phyloP scores from a whole-genome alignment of 2,329 filamentous ascomycete genomes.

The Fusarium sp. region DNA sequence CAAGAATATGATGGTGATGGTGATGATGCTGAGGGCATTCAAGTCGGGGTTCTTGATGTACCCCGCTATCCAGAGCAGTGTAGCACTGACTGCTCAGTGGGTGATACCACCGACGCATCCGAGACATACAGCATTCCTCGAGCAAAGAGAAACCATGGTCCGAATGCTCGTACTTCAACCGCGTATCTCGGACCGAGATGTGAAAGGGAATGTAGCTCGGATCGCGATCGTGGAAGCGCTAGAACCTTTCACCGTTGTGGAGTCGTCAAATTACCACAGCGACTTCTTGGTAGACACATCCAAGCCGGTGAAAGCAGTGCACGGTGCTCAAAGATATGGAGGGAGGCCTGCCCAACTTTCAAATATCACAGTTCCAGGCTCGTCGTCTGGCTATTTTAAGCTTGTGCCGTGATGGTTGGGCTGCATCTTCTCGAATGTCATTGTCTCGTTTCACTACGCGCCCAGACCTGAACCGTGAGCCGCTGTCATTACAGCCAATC shows the following conservation, averaged over 20 bases:
- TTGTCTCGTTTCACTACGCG: constrained; percentile 29
- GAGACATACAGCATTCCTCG: not conserved
- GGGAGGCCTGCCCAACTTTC: not conserved
- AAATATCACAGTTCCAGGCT: not conserved
- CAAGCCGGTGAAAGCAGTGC: not conserved
- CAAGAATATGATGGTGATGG: not conserved
- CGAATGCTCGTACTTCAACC: not conserved
- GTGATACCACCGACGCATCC: constrained; percentile 14
- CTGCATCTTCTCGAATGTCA: constrained; percentile 1
- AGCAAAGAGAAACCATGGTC: not conserved
- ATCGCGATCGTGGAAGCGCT: not conserved
- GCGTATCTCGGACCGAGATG: not conserved
- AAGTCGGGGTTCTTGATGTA: constrained; percentile 8
- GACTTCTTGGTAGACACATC: not conserved
- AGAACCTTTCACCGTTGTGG: not conserved
- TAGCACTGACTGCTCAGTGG: constrained; percentile 15
- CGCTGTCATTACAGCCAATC: constrained; percentile 26
- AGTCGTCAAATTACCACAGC: not conserved
- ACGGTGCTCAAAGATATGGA: not conserved
- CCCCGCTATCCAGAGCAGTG: constrained; percentile 21
- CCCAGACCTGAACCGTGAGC: constrained; percentile 14
- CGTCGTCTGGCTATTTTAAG: constrained; percentile 13
- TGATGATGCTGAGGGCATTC: constrained; percentile 4
- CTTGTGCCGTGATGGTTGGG: constrained; percentile 10
- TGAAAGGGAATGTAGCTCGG: not conserved